Evolutionary conservation across 805 yeast species (phyloP), one percentile per base, ranked within the genome.

Genomic region (Zygoascus ofunaensis): DNA sequence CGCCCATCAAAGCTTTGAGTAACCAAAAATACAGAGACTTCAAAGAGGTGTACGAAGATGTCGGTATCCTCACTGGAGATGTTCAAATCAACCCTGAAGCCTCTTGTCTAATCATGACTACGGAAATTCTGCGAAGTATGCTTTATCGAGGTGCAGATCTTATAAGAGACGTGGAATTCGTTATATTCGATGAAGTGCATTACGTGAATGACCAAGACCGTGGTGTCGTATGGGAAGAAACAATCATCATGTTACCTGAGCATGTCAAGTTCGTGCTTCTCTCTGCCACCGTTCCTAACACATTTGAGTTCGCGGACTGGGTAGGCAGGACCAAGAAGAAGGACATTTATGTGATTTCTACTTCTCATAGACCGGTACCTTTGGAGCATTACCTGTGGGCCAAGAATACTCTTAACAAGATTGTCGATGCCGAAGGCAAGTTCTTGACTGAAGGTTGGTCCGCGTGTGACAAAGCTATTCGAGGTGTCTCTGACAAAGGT

Each of bases 191-290:
- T 66, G 98, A 92, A 61, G 98, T 92, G 1, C 98, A 92, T 64
- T 92, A 92, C 60, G 96, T 92, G 50, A 92, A 92, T 61, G 98
- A 92, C 66, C 81, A 86, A 46, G 95, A 87, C 56, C 79, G 98
- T 63, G 98, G 98, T 58, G 98, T 92, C 12, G 98, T 92, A 3
- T 92, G 98, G 98, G 98, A 92, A 67, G 98, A 92, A 65, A 97
- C 92, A 19, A 92, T 92, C 49, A 92, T 92, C 54, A 87, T 92
- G 95, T 69, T 92, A 28, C 98, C 98, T 0, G 96, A 89, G 51
- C 97, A 92, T 59, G 92, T 92, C 47, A 90, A 90, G 58, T 83
- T 85, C 55, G 87, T 92, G 50, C 68, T 92, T 34, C 70, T 92
- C 34, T 86, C 96, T 10, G 99, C 99, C 3, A 92, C 99, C 0